Conservation (phyloP, 768 basidiomycete genomes). For the Xerocomus spinulosus region DNA sequence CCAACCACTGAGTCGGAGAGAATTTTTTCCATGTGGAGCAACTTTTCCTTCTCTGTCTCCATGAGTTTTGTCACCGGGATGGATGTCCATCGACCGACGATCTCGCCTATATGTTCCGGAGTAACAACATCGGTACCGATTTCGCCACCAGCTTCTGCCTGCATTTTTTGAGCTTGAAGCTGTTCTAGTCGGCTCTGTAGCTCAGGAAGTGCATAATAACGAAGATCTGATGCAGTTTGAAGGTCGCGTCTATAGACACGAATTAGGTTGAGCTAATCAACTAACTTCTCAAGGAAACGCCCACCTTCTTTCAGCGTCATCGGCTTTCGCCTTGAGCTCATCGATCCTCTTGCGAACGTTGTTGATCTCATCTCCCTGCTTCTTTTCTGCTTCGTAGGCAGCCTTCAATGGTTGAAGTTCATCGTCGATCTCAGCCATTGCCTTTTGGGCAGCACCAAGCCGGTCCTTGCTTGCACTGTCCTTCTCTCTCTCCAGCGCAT, state of each 20-base stretch:
- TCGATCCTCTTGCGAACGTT: constrained; percentile 77
- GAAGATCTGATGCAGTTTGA: constrained; percentile 77
- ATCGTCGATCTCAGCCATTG: constrained; percentile 80
- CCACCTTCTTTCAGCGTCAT: constrained; percentile 86
- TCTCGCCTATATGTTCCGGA: constrained; percentile 88
- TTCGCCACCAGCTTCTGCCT: constrained; percentile 53
- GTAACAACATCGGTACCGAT: constrained; percentile 67
- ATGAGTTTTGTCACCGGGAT: constrained; percentile 86
- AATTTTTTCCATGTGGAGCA: constrained; percentile 81
- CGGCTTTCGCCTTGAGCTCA: constrained; percentile 85
- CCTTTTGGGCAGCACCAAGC: constrained; percentile 65
- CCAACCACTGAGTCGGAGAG: constrained; percentile 78
- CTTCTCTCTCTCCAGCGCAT: constrained; percentile 90
- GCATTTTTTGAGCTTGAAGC: constrained; percentile 68
- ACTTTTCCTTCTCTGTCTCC: constrained; percentile 88
- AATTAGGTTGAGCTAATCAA: background rate
- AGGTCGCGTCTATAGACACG: constrained; percentile 52
- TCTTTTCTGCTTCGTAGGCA: constrained; percentile 84
- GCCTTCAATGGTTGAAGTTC: constrained; percentile 77
- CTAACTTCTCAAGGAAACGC: constrained; percentile 15
- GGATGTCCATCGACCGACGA: constrained; percentile 89
- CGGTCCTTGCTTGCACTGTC: constrained; percentile 85
- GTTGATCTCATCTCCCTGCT: constrained; percentile 75
- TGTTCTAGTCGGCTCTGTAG: constrained; percentile 66
- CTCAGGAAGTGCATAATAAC: constrained; percentile 91